Evolutionary conservation across 2,329 filamentous ascomycete genomes (phyloP), one percentile per base, ranked within the genome.

Genomic region (Arthrobotrys musiformis): DNA sequence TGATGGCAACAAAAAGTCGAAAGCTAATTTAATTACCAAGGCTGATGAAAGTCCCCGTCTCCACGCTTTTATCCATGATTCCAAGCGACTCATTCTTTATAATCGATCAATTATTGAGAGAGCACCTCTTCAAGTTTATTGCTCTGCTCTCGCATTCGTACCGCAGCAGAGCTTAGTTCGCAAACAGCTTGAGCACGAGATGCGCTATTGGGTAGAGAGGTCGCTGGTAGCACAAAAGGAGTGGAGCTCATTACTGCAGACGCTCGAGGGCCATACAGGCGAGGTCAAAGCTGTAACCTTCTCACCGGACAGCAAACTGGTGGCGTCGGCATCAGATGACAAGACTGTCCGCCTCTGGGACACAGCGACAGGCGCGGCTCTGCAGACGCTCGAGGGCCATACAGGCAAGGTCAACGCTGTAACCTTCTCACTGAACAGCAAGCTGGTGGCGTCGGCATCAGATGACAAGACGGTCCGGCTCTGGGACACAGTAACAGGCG

Each of bases 101-200:
- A 62, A 33, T 26, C 56, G 42, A 46, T 56, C 44, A n/a, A 63
- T 52, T 17, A 63, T 70, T 22, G 28, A 30, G 17, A 17, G 42
- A 13, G 67, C 67, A 4, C 67, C 67, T 7, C 30, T 70, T 11
- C 67, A 70, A 22, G n/a, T 54, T 11, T 70, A 70, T 33, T 52
- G 46, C 17, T 62, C 56, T n/a, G 56, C 26, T 4, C 42, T 63
- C 17, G 5, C 15, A 37, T 70, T 70, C 22, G 30, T 22, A 11
- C 67, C 67, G 2, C 9, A 24, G 11, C 4, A 52, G n/a, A 70
- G 67, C 67, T 19, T 54, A n/a, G 56, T 70, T 26, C 17, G 66
- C 7, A 70, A 37, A 19, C 37, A 15, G 15, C 26, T 70, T 37
- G 30, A 17, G 5, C 13, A 15, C 17, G 2, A 50, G 30, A 33